Percentiles rank a stretch among this genome's conserved stretches.
Conservation (phyloP, 1,284 basidiomycete genomes). For the Irpex sp. region DNA sequence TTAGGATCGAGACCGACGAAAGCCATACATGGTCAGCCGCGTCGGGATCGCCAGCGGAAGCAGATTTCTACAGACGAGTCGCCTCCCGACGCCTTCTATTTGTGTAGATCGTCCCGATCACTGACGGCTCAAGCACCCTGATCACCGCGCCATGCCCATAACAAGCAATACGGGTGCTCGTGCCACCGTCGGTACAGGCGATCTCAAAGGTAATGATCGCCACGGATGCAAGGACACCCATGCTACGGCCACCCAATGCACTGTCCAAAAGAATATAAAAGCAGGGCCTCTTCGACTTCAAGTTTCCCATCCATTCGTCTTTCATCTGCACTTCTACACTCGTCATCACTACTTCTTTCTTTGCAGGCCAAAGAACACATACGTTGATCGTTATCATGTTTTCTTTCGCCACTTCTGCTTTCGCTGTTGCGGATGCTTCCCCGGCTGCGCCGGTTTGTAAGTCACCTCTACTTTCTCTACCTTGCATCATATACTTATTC, state of each 20-base stretch:
- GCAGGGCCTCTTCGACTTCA: neutral
- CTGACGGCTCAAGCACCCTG: neutral
- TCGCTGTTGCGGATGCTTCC: neutral
- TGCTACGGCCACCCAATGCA: neutral
- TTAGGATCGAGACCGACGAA: neutral
- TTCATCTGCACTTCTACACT: neutral
- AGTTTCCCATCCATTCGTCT: neutral
- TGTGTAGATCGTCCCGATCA: neutral
- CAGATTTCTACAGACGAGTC: neutral
- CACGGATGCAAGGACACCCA: neutral
- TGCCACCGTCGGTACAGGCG: neutral
- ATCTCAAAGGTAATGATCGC: neutral
- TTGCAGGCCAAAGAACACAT: neutral
- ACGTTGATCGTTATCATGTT: neutral
- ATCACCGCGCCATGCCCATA: neutral
- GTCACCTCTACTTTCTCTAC: neutral
- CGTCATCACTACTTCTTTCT: neutral
- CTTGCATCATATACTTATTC: neutral
- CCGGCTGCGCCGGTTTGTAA: constrained; percentile 1
- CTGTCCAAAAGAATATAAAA: neutral
- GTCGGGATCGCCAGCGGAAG: neutral
- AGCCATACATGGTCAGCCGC: neutral
- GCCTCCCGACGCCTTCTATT: neutral
- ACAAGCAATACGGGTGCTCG: neutral
- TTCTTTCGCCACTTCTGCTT: neutral